Conservation (phyloP, 225 moss, liverwort and hornwort genomes). For the Polytrichum formosum region DNA sequence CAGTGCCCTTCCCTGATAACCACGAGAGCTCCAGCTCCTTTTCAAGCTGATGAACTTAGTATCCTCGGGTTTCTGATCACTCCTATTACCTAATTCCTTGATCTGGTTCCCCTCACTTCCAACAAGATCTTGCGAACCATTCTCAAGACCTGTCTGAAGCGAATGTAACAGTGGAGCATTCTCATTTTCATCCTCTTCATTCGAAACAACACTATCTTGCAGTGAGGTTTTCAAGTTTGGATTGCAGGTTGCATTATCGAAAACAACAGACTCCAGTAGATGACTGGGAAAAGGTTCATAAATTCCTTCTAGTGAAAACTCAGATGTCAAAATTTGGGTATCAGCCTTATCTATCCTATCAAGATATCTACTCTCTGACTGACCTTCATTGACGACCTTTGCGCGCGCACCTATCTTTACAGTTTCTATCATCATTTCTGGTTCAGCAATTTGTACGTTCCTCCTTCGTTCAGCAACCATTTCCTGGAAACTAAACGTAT, state of each 20-base stretch:
- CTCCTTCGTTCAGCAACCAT: not conserved
- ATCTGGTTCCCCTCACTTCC: constrained; percentile 8
- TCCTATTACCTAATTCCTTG: constrained; percentile 8
- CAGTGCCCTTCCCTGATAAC: constrained; percentile 19
- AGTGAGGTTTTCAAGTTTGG: constrained; percentile 8
- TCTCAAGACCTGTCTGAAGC: constrained; percentile 4
- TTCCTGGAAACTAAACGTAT: constrained; percentile 1
- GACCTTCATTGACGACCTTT: constrained; percentile 16
- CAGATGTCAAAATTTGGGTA: constrained; percentile 34
- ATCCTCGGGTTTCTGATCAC: constrained; percentile 30
- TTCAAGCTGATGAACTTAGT: constrained; percentile 30
- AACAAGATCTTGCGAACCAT: not conserved
- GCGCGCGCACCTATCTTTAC: constrained; percentile 16
- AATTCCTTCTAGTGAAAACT: constrained; percentile 26
- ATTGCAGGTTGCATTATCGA: constrained; percentile 17
- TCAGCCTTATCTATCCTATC: constrained; percentile 31
- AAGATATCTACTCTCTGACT: constrained; percentile 15
- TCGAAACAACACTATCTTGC: constrained; percentile 10
- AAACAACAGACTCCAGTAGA: constrained; percentile 14
- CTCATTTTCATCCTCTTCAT: constrained; percentile 3
- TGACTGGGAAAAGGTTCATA: constrained; percentile 13
- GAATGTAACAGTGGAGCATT: constrained; percentile 15
- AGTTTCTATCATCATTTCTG: constrained; percentile 10
- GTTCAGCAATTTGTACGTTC: constrained; percentile 2
- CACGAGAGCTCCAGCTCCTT: constrained; percentile 31